phyloP scores from a whole-genome alignment of 495 filamentous ascomycete species.

The Penicillium riverlandense region DNA sequence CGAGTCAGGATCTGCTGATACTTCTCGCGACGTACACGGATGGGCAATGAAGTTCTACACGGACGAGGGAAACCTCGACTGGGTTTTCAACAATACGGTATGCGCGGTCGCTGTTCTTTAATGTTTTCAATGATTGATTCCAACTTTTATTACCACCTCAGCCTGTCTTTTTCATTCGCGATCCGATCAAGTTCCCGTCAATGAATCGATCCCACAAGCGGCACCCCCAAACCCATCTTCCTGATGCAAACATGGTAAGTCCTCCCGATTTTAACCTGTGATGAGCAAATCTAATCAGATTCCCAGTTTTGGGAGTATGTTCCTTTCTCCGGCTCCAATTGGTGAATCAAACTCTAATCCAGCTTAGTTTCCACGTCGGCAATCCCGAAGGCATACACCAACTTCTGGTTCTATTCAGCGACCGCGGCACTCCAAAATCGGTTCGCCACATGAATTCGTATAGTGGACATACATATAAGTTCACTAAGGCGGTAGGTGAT shows the following conservation, averaged over 20 bases:
- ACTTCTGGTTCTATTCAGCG: conserved; percentile 57
- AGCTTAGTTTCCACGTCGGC: conserved; percentile 35
- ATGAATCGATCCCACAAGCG: conserved; percentile 41
- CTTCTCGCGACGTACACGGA: conserved; percentile 51
- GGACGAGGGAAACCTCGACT: conserved; percentile 64
- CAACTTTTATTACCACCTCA: too few relatives aligned
- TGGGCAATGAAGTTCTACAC: conserved; percentile 66
- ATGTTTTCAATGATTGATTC: too few relatives aligned
- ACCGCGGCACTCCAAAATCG: conserved; percentile 52
- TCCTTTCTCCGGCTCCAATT: too few relatives aligned
- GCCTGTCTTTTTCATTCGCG: conserved; percentile 41
- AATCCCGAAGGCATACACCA: conserved; percentile 55
- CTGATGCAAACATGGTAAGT: conserved; percentile 37
- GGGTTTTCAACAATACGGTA: conserved; percentile 50
- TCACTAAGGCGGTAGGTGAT: conserved; percentile 41
- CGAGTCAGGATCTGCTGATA: conserved; percentile 53
- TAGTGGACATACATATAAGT: conserved; percentile 55
- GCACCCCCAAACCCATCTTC: conserved; percentile 31
- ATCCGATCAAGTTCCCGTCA: conserved; percentile 44
- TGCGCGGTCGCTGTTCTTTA: too few relatives aligned
- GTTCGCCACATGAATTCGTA: conserved; percentile 57
- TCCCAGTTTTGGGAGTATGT: conserved; percentile 51
- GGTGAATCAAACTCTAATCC: too few relatives aligned
- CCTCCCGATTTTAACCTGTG: background rate
- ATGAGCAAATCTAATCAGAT: background rate